Base-by-base conservation (phyloP, 371 early-diverging fungal genomes). In the Rhizopus sp. region DNA sequence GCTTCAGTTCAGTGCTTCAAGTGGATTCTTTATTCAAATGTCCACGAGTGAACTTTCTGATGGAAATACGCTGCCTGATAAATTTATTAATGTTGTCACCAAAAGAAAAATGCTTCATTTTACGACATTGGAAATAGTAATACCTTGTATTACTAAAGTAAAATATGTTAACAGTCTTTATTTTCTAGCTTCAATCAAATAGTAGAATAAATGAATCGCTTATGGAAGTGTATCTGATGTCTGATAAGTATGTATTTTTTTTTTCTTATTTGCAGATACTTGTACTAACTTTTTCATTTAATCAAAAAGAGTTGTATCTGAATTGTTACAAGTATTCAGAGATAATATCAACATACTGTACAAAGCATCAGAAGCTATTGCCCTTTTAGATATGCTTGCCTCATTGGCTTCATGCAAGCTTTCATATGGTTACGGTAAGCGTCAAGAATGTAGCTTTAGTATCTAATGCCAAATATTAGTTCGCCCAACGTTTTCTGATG, bases 171-270 rank as follows among this genome's bases (percentile, higher is more conserved):
- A 13, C 10, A 13, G 3, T 35, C 32, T 17, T 10, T 53, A 42
- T 57, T 40, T 7, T 31, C 7, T 42, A 73, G 69, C 63, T 80
- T 15, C 80, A 84, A 65, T 77, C 73, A 38, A 85, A 81, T 58
- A 78, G 74, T 51, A 86, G 89, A 56, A 77, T 86, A 33, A 88
- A 95, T 52, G 93, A 93, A 48, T 88, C 96, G 1, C 75, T 95
- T 23, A 78, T 85, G 15, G 98, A 96, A 68, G 89, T 96, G 7
- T 93, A 85, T 61, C 54, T 92, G 42, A 86, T 93, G 84, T 90
- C 91, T 1, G 91, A 93, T 63, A 87, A 80, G 88, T 87, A 76
- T 33, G 37, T 37, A 38, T 15, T 10, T 10, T 12, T 33, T 49
- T 30, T 1, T 17, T 23, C 17, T 33, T 10, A 10, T 30, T 45